These are phyloP conservation scores for Boletus insuetus DNA, from an alignment of 768 basidiomycete genomes.

Conservation along the genomic window DNA sequence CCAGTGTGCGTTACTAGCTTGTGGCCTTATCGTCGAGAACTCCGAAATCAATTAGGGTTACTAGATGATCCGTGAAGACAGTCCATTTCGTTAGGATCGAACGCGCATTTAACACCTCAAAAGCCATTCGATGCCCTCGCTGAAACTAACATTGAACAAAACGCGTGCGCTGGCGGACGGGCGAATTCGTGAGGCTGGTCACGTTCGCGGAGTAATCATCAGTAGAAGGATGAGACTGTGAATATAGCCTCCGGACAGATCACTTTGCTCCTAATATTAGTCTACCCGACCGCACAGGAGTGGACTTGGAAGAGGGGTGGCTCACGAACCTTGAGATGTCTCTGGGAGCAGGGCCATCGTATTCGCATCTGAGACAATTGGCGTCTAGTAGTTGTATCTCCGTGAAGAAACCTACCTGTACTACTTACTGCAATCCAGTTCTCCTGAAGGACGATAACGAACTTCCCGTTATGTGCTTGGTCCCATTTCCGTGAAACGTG, in stretches of 20 bases:
- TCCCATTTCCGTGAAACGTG: too few species aligned
- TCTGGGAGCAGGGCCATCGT: background rate
- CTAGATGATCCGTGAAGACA: too few species aligned
- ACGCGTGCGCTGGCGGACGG: background rate
- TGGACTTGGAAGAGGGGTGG: slow-evolving; percentile 18
- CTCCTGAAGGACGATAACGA: too few species aligned
- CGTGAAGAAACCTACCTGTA: too few species aligned
- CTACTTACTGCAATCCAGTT: too few species aligned
- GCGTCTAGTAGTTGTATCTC: too few species aligned
- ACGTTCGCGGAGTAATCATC: slow-evolving; percentile 17
- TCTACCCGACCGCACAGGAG: background rate
- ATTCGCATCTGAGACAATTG: too few species aligned
- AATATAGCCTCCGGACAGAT: slow-evolving; percentile 10
- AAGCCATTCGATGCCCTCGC: slow-evolving; percentile 9
- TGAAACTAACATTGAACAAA: background rate
- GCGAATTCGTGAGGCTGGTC: background rate
- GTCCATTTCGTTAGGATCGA: background rate
- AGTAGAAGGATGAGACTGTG: slow-evolving; percentile 1
- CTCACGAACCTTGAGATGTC: slow-evolving; percentile 7
- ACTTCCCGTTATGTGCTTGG: too few species aligned
- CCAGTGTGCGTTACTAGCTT: too few species aligned
- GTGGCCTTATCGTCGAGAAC: too few species aligned
- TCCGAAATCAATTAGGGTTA: too few species aligned
- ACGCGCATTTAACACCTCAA: background rate
- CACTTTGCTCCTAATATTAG: slow-evolving; percentile 11